These are phyloP conservation scores for Draba incana DNA, from an alignment of 345 rosid genomes.

Conservation along the genomic window DNA sequence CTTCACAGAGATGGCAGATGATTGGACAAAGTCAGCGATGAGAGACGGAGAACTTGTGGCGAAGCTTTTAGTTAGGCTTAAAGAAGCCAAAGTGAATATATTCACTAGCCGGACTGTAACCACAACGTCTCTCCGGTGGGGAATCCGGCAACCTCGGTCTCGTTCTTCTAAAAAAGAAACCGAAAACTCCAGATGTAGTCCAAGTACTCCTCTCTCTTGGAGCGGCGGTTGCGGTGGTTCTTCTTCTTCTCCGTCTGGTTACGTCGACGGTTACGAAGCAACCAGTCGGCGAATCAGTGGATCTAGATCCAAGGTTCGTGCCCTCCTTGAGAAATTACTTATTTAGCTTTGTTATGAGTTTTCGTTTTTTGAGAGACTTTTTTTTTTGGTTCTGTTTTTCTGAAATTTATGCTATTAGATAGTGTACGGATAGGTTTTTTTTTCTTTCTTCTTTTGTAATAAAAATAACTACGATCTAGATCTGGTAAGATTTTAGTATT, in stretches of 20 bases:
- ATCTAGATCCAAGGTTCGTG: slow-evolving; percentile 75
- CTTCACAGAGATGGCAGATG: slow-evolving; percentile 45
- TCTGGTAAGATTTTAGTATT: slow-evolving; percentile 8
- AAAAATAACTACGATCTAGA: slow-evolving; percentile 15
- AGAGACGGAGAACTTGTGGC: slow-evolving; percentile 69
- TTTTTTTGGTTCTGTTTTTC: no score
- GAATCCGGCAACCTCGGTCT: slow-evolving; percentile 61
- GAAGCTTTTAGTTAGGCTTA: slow-evolving; percentile 62
- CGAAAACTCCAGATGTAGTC: slow-evolving; percentile 59
- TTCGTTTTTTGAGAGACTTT: no score
- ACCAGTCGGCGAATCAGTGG: slow-evolving; percentile 51
- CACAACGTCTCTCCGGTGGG: slow-evolving; percentile 54
- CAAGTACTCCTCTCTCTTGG: slow-evolving; percentile 81
- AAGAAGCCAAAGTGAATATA: slow-evolving; percentile 47
- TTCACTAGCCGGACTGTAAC: slow-evolving; percentile 33
- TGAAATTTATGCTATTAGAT: no score
- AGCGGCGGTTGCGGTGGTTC: slow-evolving; percentile 48
- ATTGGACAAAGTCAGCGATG: slow-evolving; percentile 81
- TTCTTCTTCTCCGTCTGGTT: slow-evolving; percentile 60
- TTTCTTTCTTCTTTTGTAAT: no score
- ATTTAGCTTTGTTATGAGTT: no score
- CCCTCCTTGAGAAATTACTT: no score
- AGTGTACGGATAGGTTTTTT: no score
- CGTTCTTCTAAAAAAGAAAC: slow-evolving; percentile 47
- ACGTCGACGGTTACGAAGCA: slow-evolving; percentile 69